Conservation (phyloP, 106 monocot genomes). For the Dendrobium chrysotoxum region DNA sequence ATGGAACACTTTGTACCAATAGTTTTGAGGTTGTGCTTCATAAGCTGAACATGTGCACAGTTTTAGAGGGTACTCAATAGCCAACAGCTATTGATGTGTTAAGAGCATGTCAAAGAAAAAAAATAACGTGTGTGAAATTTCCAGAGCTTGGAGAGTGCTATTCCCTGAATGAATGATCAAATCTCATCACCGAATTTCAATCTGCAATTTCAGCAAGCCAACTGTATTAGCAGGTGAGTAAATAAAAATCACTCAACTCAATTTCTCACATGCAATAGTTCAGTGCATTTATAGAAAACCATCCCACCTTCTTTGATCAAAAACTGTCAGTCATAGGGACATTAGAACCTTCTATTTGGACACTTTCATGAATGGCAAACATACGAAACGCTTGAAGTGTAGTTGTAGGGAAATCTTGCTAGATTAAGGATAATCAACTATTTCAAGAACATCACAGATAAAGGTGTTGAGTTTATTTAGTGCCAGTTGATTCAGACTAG, state of each 20-base stretch:
- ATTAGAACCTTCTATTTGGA: no score
- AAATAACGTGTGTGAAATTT: not conserved
- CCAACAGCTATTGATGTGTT: not conserved
- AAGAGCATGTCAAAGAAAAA: not conserved
- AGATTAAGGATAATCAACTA: no score
- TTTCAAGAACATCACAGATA: no score
- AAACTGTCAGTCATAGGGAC: no score
- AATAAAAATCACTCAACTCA: not conserved
- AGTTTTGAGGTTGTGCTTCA: not conserved
- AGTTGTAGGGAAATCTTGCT: no score
- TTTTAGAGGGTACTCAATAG: not conserved
- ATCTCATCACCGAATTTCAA: not conserved
- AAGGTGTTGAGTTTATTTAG: no score
- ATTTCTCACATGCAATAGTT: no score
- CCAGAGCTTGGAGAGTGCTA: not conserved
- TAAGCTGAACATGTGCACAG: not conserved
- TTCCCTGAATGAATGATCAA: not conserved
- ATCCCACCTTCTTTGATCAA: no score
- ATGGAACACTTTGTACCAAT: not conserved
- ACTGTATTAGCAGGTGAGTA: not conserved
- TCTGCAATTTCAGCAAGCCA: slow-evolving; percentile 1
- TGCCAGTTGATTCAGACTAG: no score
- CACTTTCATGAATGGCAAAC: no score
- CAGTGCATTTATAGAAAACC: no score
- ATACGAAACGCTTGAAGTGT: no score